phyloP scores from a whole-genome alignment of 257 asterid species.

The Orobanche coerulescens region DNA sequence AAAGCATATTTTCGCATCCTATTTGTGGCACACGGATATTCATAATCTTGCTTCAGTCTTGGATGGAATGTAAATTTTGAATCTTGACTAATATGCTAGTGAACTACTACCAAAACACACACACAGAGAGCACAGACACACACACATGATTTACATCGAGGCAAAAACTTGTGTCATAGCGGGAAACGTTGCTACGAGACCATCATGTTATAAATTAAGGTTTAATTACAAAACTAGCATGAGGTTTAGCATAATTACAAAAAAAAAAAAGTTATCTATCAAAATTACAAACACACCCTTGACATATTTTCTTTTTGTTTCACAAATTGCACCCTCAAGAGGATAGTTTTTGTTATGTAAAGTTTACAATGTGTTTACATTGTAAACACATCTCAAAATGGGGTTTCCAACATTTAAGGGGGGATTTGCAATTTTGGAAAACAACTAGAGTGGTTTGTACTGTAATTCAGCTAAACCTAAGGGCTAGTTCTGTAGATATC shows the following conservation, averaged over 20 bases:
- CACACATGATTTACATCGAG: too few relatives aligned
- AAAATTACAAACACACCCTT: neutral
- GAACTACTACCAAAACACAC: neutral
- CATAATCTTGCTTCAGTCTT: neutral
- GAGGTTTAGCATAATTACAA: neutral
- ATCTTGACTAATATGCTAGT: neutral
- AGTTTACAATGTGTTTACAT: too few relatives aligned
- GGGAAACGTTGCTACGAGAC: neutral
- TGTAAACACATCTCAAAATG: too few relatives aligned
- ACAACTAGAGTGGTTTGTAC: neutral
- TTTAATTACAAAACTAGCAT: neutral
- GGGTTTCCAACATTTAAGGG: too few relatives aligned
- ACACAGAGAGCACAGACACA: too few relatives aligned
- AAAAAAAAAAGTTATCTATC: neutral
- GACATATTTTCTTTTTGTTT: too few relatives aligned
- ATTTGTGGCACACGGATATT: neutral
- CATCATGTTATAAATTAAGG: too few relatives aligned
- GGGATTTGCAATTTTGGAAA: too few relatives aligned
- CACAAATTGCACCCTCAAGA: too few relatives aligned
- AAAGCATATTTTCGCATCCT: slow-evolving; percentile 42
- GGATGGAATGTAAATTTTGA: neutral
- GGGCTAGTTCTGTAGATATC: neutral
- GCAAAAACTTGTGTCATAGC: too few relatives aligned
- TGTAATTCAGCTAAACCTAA: neutral
- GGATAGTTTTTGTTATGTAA: too few relatives aligned